A percentile compares a stretch with the other conserved stretches of the same genome.
These are phyloP conservation scores for Torrubiellomyces zombiae DNA, from an alignment of 2,329 filamentous ascomycete genomes.

Conservation along the genomic window DNA sequence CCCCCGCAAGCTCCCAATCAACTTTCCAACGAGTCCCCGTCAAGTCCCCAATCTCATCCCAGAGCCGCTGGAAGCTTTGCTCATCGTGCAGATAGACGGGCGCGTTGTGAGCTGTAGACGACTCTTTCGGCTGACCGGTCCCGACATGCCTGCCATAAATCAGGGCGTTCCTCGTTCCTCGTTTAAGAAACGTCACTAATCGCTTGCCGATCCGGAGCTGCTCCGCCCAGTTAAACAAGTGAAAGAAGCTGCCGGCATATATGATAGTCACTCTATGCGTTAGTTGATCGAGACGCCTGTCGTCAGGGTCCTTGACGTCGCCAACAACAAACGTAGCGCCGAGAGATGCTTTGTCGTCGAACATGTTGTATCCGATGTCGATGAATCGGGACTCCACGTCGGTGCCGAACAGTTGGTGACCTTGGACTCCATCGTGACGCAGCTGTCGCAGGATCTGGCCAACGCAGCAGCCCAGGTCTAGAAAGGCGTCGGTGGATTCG, in stretches of 20 bases:
- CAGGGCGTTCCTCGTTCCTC: conserved; percentile 24
- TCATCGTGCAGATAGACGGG: conserved; percentile 32
- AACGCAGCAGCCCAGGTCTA: conserved; percentile 34
- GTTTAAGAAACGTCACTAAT: conserved; percentile 27
- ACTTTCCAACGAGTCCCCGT: conserved; percentile 34
- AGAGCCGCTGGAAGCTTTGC: conserved; percentile 32
- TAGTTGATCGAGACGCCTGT: conserved; percentile 17
- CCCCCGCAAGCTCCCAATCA: conserved; percentile 18
- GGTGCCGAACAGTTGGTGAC: conserved; percentile 29
- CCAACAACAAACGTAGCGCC: conserved; percentile 31
- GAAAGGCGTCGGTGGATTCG: conserved; percentile 21
- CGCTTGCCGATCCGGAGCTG: conserved; percentile 28
- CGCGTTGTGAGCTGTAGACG: conserved; percentile 8
- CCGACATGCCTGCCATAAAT: conserved; percentile 37
- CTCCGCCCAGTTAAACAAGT: conserved; percentile 29
- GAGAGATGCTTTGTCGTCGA: conserved; percentile 36
- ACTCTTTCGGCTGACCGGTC: conserved; percentile 11
- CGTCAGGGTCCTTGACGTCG: conserved; percentile 28
- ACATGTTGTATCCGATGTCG: conserved; percentile 45
- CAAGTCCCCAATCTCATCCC: conserved; percentile 32
- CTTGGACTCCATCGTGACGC: conserved; percentile 29
- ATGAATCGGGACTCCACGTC: conserved; percentile 34
- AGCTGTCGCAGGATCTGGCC: conserved; percentile 34
- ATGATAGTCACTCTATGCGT: conserved; percentile 27
- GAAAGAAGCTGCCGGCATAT: conserved; percentile 33